Evolutionary conservation across 1,139 yeast genomes (phyloP).

Genomic region (Hansenula sp.): DNA sequence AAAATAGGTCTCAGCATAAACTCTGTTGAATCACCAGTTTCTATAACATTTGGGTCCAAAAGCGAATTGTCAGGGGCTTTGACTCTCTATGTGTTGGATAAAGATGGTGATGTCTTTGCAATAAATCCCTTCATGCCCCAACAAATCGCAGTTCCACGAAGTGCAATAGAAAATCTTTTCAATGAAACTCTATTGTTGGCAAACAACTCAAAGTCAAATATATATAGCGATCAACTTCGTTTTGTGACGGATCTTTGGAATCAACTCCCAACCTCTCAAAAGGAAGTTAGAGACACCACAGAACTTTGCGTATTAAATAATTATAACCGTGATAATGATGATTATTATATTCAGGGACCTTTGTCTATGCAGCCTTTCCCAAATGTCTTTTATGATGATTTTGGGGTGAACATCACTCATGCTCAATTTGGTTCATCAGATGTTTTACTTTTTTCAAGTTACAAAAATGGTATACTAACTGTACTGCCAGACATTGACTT

Average conservation of each 20-base stretch:
- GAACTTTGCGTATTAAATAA: constrained; percentile 6
- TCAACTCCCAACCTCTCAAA: constrained; percentile 14
- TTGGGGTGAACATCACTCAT: constrained; percentile 9
- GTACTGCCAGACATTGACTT: constrained; percentile 12
- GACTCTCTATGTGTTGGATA: constrained; percentile 42
- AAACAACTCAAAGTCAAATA: constrained; percentile 15
- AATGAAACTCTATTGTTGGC: constrained; percentile 35
- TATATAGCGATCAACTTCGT: constrained; percentile 25
- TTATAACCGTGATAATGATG: background rate
- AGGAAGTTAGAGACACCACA: constrained; percentile 12
- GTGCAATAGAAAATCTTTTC: constrained; percentile 33
- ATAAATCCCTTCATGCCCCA: constrained; percentile 54
- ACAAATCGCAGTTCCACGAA: constrained; percentile 29
- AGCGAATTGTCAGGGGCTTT: constrained; percentile 34
- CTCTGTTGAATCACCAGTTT: constrained; percentile 31
- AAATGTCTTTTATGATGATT: constrained; percentile 23
- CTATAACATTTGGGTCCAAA: constrained; percentile 44
- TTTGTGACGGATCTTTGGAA: constrained; percentile 24
- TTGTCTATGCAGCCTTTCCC: constrained; percentile 45
- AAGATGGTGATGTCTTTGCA: constrained; percentile 51
- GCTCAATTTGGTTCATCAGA: constrained; percentile 7
- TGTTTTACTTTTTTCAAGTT: constrained; percentile 9
- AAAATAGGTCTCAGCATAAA: constrained; percentile 25
- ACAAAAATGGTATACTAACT: constrained; percentile 11
- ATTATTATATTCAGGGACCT: constrained; percentile 43